A percentile compares a stretch with the other conserved stretches of the same genome.
Conservation (phyloP, 2,329 filamentous ascomycete species). For the Claviceps digitariae region DNA sequence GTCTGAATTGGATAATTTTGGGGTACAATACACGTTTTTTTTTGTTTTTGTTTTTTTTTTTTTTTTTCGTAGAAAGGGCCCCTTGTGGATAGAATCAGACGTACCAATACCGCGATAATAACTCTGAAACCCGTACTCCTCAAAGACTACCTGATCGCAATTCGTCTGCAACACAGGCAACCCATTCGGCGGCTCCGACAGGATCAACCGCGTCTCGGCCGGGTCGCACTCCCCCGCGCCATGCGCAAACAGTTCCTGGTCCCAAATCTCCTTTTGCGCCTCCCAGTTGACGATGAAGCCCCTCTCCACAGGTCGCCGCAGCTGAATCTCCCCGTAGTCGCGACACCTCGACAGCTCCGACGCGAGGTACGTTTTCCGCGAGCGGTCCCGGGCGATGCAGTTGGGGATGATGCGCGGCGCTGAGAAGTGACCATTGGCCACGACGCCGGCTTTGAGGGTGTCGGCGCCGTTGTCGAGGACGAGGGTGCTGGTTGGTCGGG, state of each 20-base stretch:
- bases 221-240: slow-evolving; percentile 51
- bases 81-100: not conserved
- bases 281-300: slow-evolving; percentile 97
- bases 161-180: slow-evolving; percentile 72
- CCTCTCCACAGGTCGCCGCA: slow-evolving; percentile 82
- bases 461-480: slow-evolving; percentile 89
- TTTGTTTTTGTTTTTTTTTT: too few relatives aligned
- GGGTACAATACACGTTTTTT: too few relatives aligned
- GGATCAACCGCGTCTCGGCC: slow-evolving; percentile 64
- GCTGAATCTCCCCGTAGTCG: slow-evolving; percentile 80
- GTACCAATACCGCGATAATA: slow-evolving; percentile 65
- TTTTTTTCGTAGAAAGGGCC: too few relatives aligned
- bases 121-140: slow-evolving; percentile 85
- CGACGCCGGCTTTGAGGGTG: slow-evolving; percentile 81
- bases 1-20: too few relatives aligned
- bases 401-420: slow-evolving; percentile 70
- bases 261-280: slow-evolving; percentile 89
- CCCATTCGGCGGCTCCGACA: slow-evolving; percentile 77
- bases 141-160: slow-evolving; percentile 93
- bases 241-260: slow-evolving; percentile 65
- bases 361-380: slow-evolving; percentile 65
- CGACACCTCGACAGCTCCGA: slow-evolving; percentile 65
- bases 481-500: slow-evolving; percentile 54
- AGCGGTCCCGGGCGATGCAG: slow-evolving; percentile 72
- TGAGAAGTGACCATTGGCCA: slow-evolving; percentile 30